Evolutionary conservation across 352 stramenopile genomes (phyloP), one percentile per base, ranked within the genome.

Genomic region (Blastocystis sp.): DNA sequence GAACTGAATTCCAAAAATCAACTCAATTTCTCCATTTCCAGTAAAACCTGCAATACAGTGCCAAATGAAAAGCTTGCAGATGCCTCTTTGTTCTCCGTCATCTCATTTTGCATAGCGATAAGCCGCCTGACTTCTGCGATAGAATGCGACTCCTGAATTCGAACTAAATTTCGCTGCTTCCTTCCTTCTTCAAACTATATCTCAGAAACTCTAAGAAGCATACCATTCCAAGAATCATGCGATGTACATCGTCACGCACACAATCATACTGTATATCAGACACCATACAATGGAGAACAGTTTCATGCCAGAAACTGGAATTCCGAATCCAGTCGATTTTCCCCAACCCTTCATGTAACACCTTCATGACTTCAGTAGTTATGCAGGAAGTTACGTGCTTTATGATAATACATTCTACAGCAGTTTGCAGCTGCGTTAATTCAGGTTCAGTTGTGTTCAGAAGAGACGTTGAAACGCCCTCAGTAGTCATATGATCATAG

Each of bases 101-200:
- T 54, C 18, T 41, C 70, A 29, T 80, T 66, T 23, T 43, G n/a
- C 15, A 39, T 3, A 1, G 23, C 15, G n/a, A 84, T 11, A 3
- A 66, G 15, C 8, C 55, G 26, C 20, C 34, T 29, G 18, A 84
- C 20, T 7, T 63, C 53, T 15, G 50, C 34, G 5, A 53, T 45
- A 7, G 47, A 66, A 26, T 84, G 50, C 56, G 37, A 41, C 34
- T 84, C 73, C 34, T 84, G 43, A 20, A 84, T 84, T 11, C 59
- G 45, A 9, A 84, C 8, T 8, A 84, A 15, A 64, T 84, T 84
- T 18, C 73, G 45, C 73, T 84, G 73, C 26, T 84, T 84, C 20
- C 73, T 15, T 2, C 73, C 73, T 50, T 68, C 53, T 41, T 84
- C 73, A 47, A 84, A 84, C 73, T 84, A 84, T 2, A 0, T 3